phyloP scores from a whole-genome alignment of 2,329 filamentous ascomycete genomes.

The Pyrenochaeta sp. region DNA sequence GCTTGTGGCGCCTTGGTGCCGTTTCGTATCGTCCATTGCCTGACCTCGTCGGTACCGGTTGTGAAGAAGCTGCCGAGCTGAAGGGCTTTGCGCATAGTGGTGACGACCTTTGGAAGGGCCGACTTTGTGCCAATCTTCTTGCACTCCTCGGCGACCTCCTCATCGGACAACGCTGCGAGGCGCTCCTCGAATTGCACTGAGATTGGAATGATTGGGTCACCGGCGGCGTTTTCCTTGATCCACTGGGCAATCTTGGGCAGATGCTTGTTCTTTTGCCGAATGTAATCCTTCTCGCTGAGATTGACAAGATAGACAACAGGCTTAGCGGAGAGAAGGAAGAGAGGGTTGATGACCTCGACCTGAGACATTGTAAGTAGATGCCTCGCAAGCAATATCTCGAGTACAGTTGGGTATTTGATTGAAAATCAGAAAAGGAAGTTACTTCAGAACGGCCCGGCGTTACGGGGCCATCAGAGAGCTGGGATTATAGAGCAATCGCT shows the following conservation, averaged over 20 bases:
- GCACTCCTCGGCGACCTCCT: conserved; percentile 80
- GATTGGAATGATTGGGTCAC: conserved; percentile 91
- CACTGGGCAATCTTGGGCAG: conserved; percentile 91
- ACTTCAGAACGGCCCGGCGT: conserved; percentile 90
- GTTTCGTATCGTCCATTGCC: conserved; percentile 97
- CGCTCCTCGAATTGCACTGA: conserved; percentile 94
- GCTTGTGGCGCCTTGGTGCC: conserved; percentile 98
- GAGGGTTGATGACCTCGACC: conserved; percentile 97
- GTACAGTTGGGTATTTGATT: conserved; percentile 6
- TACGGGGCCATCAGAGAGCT: conserved; percentile 96
- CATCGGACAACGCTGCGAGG: conserved; percentile 80
- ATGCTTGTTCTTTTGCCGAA: conserved; percentile 99
- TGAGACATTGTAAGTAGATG: conserved; percentile 53
- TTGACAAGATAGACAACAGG: conserved; percentile 97
- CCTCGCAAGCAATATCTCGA: conserved; percentile 7
- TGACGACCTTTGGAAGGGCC: conserved; percentile 87
- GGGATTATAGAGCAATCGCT: conserved; percentile 97
- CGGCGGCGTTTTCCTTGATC: conserved; percentile 88
- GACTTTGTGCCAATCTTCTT: conserved; percentile 89
- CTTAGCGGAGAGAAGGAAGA: conserved; percentile 94
- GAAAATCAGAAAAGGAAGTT: conserved; percentile 73
- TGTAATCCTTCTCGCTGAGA: conserved; percentile 94
- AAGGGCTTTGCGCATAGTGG: conserved; percentile 90
- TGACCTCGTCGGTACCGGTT: conserved; percentile 90
- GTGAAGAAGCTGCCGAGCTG: conserved; percentile 98